These are phyloP conservation scores for Panicum hallii DNA, from an alignment of 202 grass and related monocot species.

Conservation along the genomic window DNA sequence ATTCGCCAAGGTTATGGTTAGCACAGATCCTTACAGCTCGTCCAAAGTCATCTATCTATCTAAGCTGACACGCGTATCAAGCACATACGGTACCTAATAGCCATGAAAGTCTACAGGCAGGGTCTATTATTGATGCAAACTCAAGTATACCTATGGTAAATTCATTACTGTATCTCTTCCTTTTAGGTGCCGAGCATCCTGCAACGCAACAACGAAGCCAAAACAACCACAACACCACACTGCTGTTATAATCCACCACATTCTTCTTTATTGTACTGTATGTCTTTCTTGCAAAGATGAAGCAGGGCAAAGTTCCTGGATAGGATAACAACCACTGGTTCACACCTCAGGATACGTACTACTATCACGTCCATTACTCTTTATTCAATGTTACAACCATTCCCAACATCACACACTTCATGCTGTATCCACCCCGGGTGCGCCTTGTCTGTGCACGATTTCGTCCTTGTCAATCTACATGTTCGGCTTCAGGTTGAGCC, in stretches of 20 bases:
- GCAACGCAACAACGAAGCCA: neutral
- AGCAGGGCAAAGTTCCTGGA: neutral
- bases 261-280: constrained; percentile 18
- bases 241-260: neutral
- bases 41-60: too few species aligned
- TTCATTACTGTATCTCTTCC: neutral
- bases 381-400: neutral
- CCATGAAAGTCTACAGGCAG: too few species aligned
- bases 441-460: neutral
- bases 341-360: neutral
- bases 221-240: neutral
- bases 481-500: constrained; percentile 68
- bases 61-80: too few species aligned
- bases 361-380: neutral
- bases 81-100: too few species aligned
- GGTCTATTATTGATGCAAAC: too few species aligned
- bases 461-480: constrained; percentile 53
- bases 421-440: neutral
- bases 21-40: too few species aligned
- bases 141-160: neutral
- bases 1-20: too few species aligned
- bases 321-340: neutral
- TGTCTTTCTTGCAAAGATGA: neutral
- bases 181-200: neutral
- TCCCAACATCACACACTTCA: neutral